Percentiles rank a stretch among this genome's conserved stretches.
Evolutionary conservation across 1,284 basidiomycete genomes (phyloP).

Genomic region (Vanrija humicola): DNA sequence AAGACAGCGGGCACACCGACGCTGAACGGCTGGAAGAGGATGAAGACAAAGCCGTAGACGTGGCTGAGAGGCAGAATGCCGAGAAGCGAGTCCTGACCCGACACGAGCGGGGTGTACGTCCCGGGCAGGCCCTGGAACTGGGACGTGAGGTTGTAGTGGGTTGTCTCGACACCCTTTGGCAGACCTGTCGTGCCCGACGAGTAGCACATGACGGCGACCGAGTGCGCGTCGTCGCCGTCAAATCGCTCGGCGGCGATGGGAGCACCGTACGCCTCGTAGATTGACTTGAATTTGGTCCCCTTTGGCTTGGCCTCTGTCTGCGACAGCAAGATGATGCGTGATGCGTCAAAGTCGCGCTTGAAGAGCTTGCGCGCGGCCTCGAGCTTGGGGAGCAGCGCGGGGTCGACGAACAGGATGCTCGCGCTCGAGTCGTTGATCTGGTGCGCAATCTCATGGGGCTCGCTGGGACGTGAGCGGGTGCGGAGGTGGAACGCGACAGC

Average conservation of each 20-base stretch:
- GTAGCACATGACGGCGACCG: conserved; percentile 56
- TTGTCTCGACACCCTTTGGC: conserved; percentile 53
- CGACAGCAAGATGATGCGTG: neutral
- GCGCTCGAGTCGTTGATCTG: conserved; percentile 56
- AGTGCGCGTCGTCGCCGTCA: conserved; percentile 1
- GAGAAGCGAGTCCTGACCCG: conserved; percentile 3
- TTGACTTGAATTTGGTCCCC: conserved; percentile 3
- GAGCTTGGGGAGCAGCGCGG: conserved; percentile 51
- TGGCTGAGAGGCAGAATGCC: conserved; percentile 13
- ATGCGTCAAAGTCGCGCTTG: neutral
- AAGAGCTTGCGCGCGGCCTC: conserved; percentile 18
- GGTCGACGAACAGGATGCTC: conserved; percentile 56
- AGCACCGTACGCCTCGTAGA: conserved; percentile 43
- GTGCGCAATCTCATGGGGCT: conserved; percentile 21
- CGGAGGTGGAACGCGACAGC: too few species aligned
- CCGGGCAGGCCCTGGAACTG: conserved; percentile 12
- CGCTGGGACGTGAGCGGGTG: neutral
- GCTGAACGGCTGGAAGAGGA: conserved; percentile 61
- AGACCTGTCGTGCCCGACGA: conserved; percentile 58
- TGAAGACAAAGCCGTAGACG: conserved; percentile 17
- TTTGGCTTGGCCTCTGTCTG: conserved; percentile 7
- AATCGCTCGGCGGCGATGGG: neutral
- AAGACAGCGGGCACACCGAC: conserved; percentile 62
- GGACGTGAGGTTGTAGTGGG: conserved; percentile 60
- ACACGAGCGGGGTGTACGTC: neutral